Evolutionary conservation across 306 rosid genomes (phyloP).

Genomic region (Pueraria montana): DNA sequence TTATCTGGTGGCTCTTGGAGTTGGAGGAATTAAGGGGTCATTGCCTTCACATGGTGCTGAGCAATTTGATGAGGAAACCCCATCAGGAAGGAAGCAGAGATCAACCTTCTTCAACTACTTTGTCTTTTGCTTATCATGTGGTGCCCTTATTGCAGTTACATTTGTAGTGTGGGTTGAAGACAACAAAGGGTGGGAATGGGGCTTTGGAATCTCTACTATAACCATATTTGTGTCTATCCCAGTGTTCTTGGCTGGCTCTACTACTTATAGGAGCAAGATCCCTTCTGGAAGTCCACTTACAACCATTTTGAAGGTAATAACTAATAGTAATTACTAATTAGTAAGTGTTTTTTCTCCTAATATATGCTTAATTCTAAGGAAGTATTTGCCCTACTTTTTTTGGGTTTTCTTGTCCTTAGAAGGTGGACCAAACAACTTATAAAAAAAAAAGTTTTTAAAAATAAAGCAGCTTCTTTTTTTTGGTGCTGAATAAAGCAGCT

Average conservation of each 20-base stretch:
- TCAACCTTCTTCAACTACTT: constrained; percentile 14
- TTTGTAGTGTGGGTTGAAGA: constrained; percentile 11
- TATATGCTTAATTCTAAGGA: background rate
- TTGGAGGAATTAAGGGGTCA: constrained; percentile 92
- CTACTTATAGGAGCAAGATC: constrained; percentile 68
- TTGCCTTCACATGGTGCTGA: constrained; percentile 90
- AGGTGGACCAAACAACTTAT: background rate
- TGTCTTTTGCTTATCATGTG: constrained; percentile 1
- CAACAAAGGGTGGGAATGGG: constrained; percentile 10
- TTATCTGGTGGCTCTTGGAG: constrained; percentile 90
- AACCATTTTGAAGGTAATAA: constrained; percentile 81
- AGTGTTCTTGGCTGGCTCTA: constrained; percentile 35
- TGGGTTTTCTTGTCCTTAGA: background rate
- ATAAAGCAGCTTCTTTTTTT: background rate
- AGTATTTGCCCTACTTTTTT: background rate
- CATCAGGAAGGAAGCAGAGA: background rate
- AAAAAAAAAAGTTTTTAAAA: background rate
- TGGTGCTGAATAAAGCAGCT: too few species aligned
- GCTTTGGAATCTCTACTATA: constrained; percentile 18
- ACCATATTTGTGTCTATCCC: background rate
- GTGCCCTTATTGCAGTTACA: background rate
- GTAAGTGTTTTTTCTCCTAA: background rate
- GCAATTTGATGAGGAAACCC: constrained; percentile 51
- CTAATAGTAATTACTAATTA: background rate
- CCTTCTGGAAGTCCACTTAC: constrained; percentile 84